phyloP scores from a whole-genome alignment of 345 rosid genomes.

The Microcos paniculata region DNA sequence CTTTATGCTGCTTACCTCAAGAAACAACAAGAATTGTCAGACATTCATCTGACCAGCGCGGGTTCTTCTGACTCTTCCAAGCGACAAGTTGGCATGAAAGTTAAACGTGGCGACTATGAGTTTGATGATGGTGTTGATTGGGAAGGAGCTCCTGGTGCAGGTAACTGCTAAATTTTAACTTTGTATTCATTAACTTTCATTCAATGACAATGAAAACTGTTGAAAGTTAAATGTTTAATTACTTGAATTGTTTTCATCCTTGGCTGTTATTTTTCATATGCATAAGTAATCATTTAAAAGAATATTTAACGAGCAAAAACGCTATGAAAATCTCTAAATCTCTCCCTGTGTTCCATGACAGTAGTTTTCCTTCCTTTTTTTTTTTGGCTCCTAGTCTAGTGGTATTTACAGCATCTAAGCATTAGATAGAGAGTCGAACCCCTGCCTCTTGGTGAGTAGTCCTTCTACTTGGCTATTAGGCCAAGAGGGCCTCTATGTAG shows the following conservation, averaged over 20 bases:
- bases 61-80: constrained; percentile 38
- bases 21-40: constrained; percentile 39
- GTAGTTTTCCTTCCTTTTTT: no score
- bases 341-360: no score
- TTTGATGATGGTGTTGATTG: constrained; percentile 66
- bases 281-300: neutral
- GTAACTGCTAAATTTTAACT: constrained; percentile 31
- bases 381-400: no score
- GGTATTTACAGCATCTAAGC: no score
- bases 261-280: no score
- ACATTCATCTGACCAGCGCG: constrained; percentile 26
- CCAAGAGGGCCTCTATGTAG: no score
- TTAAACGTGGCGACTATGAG: constrained; percentile 63
- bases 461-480: no score
- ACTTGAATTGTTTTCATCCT: neutral
- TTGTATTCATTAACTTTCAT: neutral
- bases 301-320: neutral
- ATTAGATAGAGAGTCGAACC: no score
- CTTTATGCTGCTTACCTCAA: constrained; percentile 65
- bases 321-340: neutral
- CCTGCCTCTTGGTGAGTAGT: no score
- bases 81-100: constrained; percentile 78
- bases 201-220: neutral
- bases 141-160: constrained; percentile 62
- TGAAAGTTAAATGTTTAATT: constrained; percentile 7